Conservation (phyloP, 441 rosid species). For the Syzygium syzygioides region DNA sequence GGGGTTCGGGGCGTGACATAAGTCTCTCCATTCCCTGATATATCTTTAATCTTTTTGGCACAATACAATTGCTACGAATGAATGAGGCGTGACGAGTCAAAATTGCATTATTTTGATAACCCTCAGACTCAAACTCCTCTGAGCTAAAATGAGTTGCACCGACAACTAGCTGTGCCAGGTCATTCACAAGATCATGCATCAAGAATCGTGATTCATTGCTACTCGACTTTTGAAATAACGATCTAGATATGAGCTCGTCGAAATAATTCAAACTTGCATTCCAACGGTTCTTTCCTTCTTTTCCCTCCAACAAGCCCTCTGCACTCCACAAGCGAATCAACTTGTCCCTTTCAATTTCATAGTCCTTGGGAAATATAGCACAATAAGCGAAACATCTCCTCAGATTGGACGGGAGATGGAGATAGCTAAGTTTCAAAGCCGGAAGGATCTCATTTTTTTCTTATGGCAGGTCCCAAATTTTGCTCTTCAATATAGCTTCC, state of each 20-base stretch:
- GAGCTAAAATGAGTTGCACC: accelerated
- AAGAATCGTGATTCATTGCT: accelerated
- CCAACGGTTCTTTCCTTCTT: background rate
- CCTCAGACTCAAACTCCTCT: background rate
- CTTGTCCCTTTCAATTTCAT: accelerated
- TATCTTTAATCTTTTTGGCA: accelerated
- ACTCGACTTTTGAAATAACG: accelerated
- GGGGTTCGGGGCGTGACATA: too few relatives aligned
- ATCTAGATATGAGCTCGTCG: background rate
- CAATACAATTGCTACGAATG: accelerated
- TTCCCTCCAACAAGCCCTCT: background rate
- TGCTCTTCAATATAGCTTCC: accelerated
- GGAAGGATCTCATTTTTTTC: accelerated
- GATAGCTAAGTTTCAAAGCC: background rate
- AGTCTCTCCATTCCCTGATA: background rate
- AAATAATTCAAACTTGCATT: background rate
- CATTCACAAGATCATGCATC: background rate
- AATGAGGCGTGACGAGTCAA: accelerated
- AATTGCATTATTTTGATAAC: background rate
- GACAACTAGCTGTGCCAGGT: background rate
- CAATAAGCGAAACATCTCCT: background rate
- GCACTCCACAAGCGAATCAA: background rate
- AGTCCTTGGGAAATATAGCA: background rate
- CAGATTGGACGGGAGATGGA: accelerated
- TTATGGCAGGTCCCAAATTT: background rate